Base-by-base conservation (phyloP, 352 stramenopile genomes). In the Thalassiosira sp. region DNA sequence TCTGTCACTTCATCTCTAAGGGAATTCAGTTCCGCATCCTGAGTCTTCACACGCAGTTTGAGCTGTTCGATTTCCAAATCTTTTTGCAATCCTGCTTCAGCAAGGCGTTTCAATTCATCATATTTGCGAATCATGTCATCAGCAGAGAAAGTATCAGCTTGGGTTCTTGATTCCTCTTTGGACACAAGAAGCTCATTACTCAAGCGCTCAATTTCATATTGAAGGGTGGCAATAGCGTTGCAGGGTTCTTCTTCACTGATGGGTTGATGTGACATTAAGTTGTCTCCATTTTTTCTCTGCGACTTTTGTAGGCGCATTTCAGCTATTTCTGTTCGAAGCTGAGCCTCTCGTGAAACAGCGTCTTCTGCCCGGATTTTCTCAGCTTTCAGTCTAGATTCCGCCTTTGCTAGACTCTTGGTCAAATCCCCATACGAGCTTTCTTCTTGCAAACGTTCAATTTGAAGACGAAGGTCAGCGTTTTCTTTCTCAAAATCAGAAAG, bases 31-130 rank as follows among this genome's bases (percentile, higher is more conserved):
- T 81, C 49, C 16, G 31, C 61, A 62, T 81, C 71, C 53, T 84
- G 70, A 16, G 53, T 70, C 1, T 62, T 64, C 7, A 87, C 43
- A 42, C 52, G 45, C 7, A 59, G 37, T 57, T 77, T 76, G 0
- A 87, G 61, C 31, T 71, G 63, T 42, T 83, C 61, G 25, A 87
- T 83, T 62, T 81, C 73, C 15, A 74, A 58, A 51, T 87, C 76
- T 62, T 87, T 87, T 56, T 85, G 53, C 13, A 83, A 18, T 15
- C 51, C 65, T 27, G 58, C 48, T 43, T 82, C 64, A 5, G 68
- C 59, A 5, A 87, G 59, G 15, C 66, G 66, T 54, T 72, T 75
- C 16, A 88, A 22, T 31, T 87, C 70, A 22, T 85, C 64, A 60
- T 82, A 77, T 63, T 76, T 78, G 11, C 46, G 49, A 51, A 20